phyloP scores from a whole-genome alignment of 1,139 yeast species.

The Pichia sorboxylosa region DNA sequence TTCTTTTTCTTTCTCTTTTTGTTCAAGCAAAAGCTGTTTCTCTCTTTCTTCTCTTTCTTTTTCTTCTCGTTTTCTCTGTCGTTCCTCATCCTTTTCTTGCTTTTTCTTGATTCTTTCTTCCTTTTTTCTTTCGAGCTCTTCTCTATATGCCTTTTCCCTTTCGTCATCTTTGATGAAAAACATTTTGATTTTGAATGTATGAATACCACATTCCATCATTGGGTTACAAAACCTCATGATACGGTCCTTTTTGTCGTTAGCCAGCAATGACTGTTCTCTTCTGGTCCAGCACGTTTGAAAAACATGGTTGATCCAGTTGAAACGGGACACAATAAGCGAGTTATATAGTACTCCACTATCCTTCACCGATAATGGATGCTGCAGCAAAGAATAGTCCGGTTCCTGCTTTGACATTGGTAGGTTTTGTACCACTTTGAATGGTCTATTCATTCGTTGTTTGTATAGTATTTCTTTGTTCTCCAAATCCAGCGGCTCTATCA shows the following conservation, averaged over 20 bases:
- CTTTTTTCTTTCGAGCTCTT: constrained; percentile 27
- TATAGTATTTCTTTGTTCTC: constrained; percentile 37
- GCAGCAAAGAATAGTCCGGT: constrained; percentile 52
- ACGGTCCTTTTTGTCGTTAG: constrained; percentile 42
- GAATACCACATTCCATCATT: constrained; percentile 67
- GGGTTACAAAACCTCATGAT: constrained; percentile 87
- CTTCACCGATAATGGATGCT: constrained; percentile 55
- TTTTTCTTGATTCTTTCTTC: constrained; percentile 18
- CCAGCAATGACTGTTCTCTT: constrained; percentile 37
- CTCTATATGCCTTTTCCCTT: constrained; percentile 27
- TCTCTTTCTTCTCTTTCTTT: constrained; percentile 7
- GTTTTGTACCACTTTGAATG: constrained; percentile 55
- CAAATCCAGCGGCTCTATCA: constrained; percentile 34
- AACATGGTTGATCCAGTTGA: constrained; percentile 52
- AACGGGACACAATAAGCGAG: constrained; percentile 65
- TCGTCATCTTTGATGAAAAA: constrained; percentile 74
- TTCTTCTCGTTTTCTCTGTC: constrained; percentile 5
- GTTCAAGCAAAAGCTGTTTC: constrained; percentile 2
- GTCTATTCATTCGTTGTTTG: constrained; percentile 35
- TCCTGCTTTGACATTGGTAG: constrained; percentile 57
- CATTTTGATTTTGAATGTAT: constrained; percentile 60
- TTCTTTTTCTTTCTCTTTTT: constrained; percentile 1
- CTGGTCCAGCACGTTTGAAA: constrained; percentile 75
- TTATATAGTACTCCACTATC: constrained; percentile 65
- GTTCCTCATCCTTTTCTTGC: constrained; percentile 13